Conservation (phyloP, 2,329 filamentous ascomycete species). For the Coniochaeta prunicola region DNA sequence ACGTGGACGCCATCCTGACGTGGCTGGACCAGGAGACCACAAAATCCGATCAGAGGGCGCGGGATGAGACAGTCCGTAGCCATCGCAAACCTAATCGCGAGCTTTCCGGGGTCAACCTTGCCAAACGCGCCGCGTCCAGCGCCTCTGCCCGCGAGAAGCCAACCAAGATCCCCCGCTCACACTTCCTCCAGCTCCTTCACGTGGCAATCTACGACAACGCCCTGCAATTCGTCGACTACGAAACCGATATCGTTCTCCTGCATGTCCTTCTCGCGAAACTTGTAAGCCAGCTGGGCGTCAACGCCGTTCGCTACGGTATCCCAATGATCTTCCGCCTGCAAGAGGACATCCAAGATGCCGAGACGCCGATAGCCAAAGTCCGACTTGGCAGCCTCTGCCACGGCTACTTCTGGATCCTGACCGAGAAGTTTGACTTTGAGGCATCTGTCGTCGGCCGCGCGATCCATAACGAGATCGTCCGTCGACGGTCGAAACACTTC, state of each 20-base stretch:
- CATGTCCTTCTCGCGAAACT: conserved; percentile 71
- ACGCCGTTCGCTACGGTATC: conserved; percentile 68
- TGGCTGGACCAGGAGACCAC: conserved; percentile 82
- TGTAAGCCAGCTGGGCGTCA: conserved; percentile 72
- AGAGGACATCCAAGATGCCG: conserved; percentile 67
- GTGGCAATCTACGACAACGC: conserved; percentile 86
- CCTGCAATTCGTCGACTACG: conserved; percentile 62
- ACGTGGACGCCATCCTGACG: conserved; percentile 72
- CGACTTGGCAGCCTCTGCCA: conserved; percentile 79
- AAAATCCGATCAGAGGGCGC: conserved; percentile 54
- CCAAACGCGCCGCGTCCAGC: conserved; percentile 61
- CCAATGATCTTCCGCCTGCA: conserved; percentile 88
- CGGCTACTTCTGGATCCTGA: conserved; percentile 79
- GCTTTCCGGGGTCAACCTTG: conserved; percentile 30
- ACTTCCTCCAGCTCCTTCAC: conserved; percentile 76
- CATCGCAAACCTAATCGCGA: conserved; percentile 36
- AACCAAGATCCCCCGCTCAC: conserved; percentile 47
- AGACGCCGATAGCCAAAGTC: conserved; percentile 63
- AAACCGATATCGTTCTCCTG: conserved; percentile 68
- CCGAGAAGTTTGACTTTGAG: conserved; percentile 71
- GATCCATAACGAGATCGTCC: conserved; percentile 68
- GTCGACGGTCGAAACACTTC: conserved; percentile 64
- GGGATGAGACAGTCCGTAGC: conserved; percentile 44
- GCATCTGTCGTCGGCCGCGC: conserved; percentile 59
- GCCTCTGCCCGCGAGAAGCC: conserved; percentile 55